These are phyloP conservation scores for Didymella exigua DNA, from an alignment of 2,329 filamentous ascomycete genomes.

Conservation along the genomic window DNA sequence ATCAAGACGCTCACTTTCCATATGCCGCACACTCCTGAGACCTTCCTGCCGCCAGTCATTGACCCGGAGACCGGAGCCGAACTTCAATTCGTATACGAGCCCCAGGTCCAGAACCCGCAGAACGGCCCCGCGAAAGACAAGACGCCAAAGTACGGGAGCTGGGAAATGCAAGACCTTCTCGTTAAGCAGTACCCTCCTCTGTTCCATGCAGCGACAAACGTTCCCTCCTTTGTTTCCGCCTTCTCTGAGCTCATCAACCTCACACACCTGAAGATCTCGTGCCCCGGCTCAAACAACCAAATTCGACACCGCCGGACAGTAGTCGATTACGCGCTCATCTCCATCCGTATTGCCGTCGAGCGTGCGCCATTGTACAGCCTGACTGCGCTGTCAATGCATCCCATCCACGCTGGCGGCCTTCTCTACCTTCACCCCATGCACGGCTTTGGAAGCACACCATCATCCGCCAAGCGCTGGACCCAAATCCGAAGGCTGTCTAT, in stretches of 20 bases:
- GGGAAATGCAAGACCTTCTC: constrained; percentile 78
- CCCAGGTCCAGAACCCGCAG: constrained; percentile 67
- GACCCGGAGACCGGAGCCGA: constrained; percentile 78
- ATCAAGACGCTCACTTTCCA: constrained; percentile 79
- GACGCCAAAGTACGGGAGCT: constrained; percentile 77
- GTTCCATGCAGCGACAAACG: constrained; percentile 88
- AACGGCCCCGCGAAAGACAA: constrained; percentile 60
- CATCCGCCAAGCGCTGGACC: constrained; percentile 73
- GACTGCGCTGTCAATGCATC: constrained; percentile 71
- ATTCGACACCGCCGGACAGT: constrained; percentile 76
- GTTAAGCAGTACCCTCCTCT: constrained; percentile 86
- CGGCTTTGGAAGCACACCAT: constrained; percentile 76
- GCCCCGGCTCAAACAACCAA: constrained; percentile 69
- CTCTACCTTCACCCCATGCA: constrained; percentile 76
- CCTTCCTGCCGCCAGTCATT: constrained; percentile 82
- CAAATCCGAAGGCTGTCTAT: constrained; percentile 78
- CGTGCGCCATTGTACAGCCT: constrained; percentile 70
- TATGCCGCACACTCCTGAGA: constrained; percentile 76
- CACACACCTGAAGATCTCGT: constrained; percentile 75
- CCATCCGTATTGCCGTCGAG: constrained; percentile 82
- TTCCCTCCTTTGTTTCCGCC: constrained; percentile 80
- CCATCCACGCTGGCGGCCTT: constrained; percentile 76
- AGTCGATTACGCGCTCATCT: constrained; percentile 89
- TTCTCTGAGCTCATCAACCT: constrained; percentile 72
- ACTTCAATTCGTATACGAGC: constrained; percentile 80